These are phyloP conservation scores for Paraphaeosphaeria minitans DNA, from an alignment of 2,329 filamentous ascomycete species.

Conservation along the genomic window DNA sequence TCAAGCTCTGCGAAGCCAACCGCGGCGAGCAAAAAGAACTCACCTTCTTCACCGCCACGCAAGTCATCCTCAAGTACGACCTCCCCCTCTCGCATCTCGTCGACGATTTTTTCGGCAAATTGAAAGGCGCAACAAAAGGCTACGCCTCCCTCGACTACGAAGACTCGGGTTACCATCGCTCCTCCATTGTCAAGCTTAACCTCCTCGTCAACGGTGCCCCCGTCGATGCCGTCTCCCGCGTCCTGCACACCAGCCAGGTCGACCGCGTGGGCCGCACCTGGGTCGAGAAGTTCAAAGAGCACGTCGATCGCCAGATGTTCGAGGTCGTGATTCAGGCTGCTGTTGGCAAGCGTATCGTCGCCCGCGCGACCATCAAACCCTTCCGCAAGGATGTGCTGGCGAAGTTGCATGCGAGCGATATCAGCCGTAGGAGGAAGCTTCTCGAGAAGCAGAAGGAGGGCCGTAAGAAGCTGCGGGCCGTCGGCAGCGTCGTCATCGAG, in stretches of 20 bases:
- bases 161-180: conserved; percentile 83
- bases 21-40: conserved; percentile 57
- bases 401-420: conserved; percentile 91
- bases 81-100: conserved; percentile 88
- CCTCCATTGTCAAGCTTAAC: conserved; percentile 85
- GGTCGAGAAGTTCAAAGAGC: conserved; percentile 96
- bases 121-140: conserved; percentile 91
- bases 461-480: conserved; percentile 80
- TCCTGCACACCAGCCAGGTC: conserved; percentile 82
- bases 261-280: conserved; percentile 81
- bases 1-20: conserved; percentile 87
- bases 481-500: conserved; percentile 92
- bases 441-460: conserved; percentile 97
- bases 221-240: conserved; percentile 91
- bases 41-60: conserved; percentile 87
- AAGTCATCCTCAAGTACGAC: conserved; percentile 94
- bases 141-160: conserved; percentile 98
- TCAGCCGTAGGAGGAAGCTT: conserved; percentile 80
- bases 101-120: conserved; percentile 95
- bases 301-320: conserved; percentile 96
- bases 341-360: conserved; percentile 80
- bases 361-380: conserved; percentile 92
- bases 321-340: conserved; percentile 95
- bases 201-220: conserved; percentile 90
- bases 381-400: conserved; percentile 94